These are phyloP conservation scores for Anthostomella pinea DNA, from an alignment of 2,329 filamentous ascomycete genomes.

Conservation along the genomic window DNA sequence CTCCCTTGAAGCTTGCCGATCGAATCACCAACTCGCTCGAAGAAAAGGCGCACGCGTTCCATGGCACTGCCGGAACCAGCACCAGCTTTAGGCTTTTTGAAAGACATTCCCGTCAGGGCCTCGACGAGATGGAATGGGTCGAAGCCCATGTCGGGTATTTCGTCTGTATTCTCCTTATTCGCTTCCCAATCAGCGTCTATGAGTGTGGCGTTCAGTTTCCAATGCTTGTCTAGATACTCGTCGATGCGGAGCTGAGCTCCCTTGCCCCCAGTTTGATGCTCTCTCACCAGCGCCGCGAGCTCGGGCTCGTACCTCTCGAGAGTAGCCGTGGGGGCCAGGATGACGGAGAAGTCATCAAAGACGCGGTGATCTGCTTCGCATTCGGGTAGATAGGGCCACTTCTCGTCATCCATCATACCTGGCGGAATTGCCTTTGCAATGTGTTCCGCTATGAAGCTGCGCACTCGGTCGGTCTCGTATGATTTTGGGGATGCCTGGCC, in stretches of 20 bases:
- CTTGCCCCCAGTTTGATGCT: background rate
- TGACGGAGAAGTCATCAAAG: constrained; percentile 14
- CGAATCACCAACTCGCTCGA: constrained; percentile 1
- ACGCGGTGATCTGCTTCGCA: constrained; percentile 8
- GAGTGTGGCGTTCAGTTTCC: constrained; percentile 17
- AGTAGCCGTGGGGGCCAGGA: constrained; percentile 9
- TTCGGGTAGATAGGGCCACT: background rate
- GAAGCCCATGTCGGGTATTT: background rate
- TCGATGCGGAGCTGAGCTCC: constrained; percentile 1
- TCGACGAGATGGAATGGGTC: constrained; percentile 6
- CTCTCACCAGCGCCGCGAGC: constrained; percentile 3
- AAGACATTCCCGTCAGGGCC: background rate
- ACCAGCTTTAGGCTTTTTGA: background rate
- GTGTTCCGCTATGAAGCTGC: background rate
- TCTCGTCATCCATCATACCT: background rate
- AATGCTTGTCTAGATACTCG: constrained; percentile 11
- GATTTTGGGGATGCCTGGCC: background rate
- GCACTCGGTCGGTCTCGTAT: constrained; percentile 7
- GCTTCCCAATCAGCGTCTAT: constrained; percentile 12
- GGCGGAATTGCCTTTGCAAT: background rate
- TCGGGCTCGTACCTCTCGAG: constrained; percentile 9
- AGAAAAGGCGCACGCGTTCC: constrained; percentile 6
- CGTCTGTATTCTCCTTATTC: background rate
- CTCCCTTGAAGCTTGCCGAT: constrained; percentile 4
- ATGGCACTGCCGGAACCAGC: constrained; percentile 1